These are phyloP conservation scores for Danielia oregonensis DNA, from an alignment of 805 yeast genomes.

Conservation along the genomic window DNA sequence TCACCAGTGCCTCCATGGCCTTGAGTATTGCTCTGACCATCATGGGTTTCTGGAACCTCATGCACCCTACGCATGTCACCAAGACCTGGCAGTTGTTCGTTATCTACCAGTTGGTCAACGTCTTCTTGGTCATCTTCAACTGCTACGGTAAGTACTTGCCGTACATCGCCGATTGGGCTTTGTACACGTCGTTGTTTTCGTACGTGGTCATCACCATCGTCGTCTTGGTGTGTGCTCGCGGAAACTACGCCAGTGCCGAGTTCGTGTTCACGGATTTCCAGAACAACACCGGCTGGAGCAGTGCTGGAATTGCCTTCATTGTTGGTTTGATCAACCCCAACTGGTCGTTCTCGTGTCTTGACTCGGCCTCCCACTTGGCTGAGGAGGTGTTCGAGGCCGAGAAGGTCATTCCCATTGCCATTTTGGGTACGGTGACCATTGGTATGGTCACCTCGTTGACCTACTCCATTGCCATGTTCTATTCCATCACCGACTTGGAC, in stretches of 20 bases:
- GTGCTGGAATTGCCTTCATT: conserved; percentile 18
- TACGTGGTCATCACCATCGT: conserved; percentile 34
- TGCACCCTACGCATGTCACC: conserved; percentile 31
- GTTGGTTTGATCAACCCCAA: conserved; percentile 21
- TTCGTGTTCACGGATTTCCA: conserved; percentile 22
- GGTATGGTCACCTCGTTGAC: conserved; percentile 38
- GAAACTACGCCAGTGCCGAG: conserved; percentile 31
- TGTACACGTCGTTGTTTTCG: conserved; percentile 33
- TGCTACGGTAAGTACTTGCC: conserved; percentile 36
- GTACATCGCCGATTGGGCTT: conserved; percentile 29
- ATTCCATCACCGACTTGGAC: conserved; percentile 30
- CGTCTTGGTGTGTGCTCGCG: conserved; percentile 36
- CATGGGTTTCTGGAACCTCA: conserved; percentile 36
- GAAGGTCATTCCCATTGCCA: conserved; percentile 37
- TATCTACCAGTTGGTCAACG: conserved; percentile 33
- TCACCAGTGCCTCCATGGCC: conserved; percentile 39
- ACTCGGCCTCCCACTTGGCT: conserved; percentile 40
- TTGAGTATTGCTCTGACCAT: conserved; percentile 30
- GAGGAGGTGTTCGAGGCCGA: conserved; percentile 39
- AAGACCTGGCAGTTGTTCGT: conserved; percentile 36
- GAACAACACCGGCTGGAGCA: conserved; percentile 23
- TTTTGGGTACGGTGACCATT: conserved; percentile 38
- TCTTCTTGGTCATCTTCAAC: conserved; percentile 30
- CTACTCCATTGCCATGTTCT: conserved; percentile 39
- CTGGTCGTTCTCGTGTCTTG: conserved; percentile 35